Conservation (phyloP, 2,329 filamentous ascomycete genomes). For the Aspergillus fumigatiaffinis region DNA sequence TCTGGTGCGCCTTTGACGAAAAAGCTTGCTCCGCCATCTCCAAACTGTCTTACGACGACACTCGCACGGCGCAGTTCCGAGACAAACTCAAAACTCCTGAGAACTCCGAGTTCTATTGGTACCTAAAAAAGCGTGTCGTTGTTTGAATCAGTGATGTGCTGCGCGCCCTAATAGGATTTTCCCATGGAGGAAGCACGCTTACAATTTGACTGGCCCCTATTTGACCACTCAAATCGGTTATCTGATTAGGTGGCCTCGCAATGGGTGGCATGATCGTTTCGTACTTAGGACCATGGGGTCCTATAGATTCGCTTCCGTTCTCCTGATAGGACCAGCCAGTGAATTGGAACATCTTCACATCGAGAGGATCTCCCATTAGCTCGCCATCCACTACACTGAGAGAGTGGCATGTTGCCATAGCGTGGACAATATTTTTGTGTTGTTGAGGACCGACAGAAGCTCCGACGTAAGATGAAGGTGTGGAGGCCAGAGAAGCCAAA, state of each 20-base stretch:
- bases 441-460: constrained; percentile 57
- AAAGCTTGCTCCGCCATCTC: constrained; percentile 75
- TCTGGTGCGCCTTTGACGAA: constrained; percentile 97
- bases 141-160: not conserved
- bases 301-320: constrained; percentile 62
- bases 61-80: constrained; percentile 89
- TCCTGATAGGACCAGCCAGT: constrained; percentile 92
- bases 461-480: constrained; percentile 48
- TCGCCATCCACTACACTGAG: constrained; percentile 82
- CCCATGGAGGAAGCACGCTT: constrained; percentile 1
- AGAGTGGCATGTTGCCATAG: constrained; percentile 97
- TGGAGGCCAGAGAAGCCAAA: constrained; percentile 52
- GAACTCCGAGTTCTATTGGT: constrained; percentile 78
- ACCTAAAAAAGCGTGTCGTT: constrained; percentile 14
- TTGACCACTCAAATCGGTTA: constrained; percentile 49
- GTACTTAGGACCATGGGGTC: constrained; percentile 67
- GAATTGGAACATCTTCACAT: constrained; percentile 98
- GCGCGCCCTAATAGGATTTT: not conserved
- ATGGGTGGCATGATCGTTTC: constrained; percentile 74
- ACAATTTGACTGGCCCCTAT: constrained; percentile 19
- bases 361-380: constrained; percentile 86
- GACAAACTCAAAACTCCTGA: constrained; percentile 91
- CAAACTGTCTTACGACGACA: constrained; percentile 85
- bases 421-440: constrained; percentile 73
- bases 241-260: constrained; percentile 68